Base-by-base conservation (phyloP, 2,329 filamentous ascomycete species). In the Hymenoscyphus fraxineus region DNA sequence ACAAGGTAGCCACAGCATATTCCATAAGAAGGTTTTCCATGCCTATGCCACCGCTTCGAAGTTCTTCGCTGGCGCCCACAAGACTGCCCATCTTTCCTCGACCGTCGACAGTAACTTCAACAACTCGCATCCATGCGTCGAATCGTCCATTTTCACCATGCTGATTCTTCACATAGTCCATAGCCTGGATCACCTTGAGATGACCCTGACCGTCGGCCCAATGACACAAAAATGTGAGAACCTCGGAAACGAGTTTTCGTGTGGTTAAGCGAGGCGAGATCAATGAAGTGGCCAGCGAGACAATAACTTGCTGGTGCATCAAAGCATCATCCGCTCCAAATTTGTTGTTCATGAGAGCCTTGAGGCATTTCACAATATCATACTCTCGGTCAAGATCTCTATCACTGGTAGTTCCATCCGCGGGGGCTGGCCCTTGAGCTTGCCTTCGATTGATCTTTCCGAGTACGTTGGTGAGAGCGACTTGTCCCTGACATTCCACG, bases 1-100 rank as follows among this genome's bases (percentile, higher is more conserved):
- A 93, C 73, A 99, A 85, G 1, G 93, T 96, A 40, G 94, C 92
- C 59, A 98, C 92, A 47, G 93, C 94, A 75, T 99, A 99, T 83
- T 99, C 95, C 95, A 99, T 98, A 62, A 99, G 84, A 73, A 97
- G 82, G 78, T 98, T 98, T 83, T 99, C 95, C 89, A 98, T 97
- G 76, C 95, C 95, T 74, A 97, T 96, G 69, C 95, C 95, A 69
- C 95, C 95, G 73, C 91, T 97, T 71, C 95, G 90, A 65, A 97
- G 89, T 80, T 99, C 95, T 73, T 98, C 95, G 74, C 93, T 97
- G 39, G 95, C 95, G 69, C 95, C 95, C 35, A 99, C 95, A 72
- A 98, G 82, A 79, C 93, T 97, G 72, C 95, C 95, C 93, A 99
- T 97, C 83, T 98, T 99, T 72, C 95, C 95, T 74, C 95, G 90